Base-by-base conservation (phyloP, 2,329 filamentous ascomycete species). In the Diatrype stigma region DNA sequence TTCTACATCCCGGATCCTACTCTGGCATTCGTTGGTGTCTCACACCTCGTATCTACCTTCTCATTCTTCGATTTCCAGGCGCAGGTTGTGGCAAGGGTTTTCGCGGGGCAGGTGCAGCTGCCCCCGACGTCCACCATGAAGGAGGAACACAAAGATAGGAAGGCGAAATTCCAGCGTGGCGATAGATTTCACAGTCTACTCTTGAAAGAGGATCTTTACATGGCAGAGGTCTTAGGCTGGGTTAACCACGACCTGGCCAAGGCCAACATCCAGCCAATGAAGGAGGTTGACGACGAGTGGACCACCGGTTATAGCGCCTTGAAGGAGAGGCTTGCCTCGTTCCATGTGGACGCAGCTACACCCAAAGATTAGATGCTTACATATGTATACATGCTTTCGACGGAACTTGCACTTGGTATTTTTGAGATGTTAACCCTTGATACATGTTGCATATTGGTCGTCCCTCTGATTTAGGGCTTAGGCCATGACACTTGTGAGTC, bases 31-130 rank as follows among this genome's bases (percentile, higher is more conserved):
- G 70, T 88, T 17, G 85, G 85, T 0, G 79, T 85, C 0, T 84
- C 82, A 0, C 87, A 82, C 59, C 80, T 86, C 59, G 81, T 81
- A 0, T 82, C 84, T 0, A 88, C 85, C 0, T 89, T 88, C 59
- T 82, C 82, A 0, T 70, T 88, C 0, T 89, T 87, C 53, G 85
- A 89, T 53, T 87, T 86, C 57, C 86, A 89, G 61, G 84, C 83
- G 0, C 79, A 85, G 55, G 77, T 76, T 0, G 70, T 86, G 0
- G 79, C 84, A 0, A 75, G 80, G 2, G 77, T 85, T 0, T 73
- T 84, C 3, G 70, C 79, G 0, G 81, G 80, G 0, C 69, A 72
- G 30, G 74, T 74, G 0, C 54, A 59, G 1, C 61, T 86, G 19
- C 82, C 84, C 0, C 53, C 62, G 0, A 47, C 64, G 30, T 66